Percentiles rank a stretch among this genome's conserved stretches.
Conservation (phyloP, 345 rosid species). For the Viola odorata region DNA sequence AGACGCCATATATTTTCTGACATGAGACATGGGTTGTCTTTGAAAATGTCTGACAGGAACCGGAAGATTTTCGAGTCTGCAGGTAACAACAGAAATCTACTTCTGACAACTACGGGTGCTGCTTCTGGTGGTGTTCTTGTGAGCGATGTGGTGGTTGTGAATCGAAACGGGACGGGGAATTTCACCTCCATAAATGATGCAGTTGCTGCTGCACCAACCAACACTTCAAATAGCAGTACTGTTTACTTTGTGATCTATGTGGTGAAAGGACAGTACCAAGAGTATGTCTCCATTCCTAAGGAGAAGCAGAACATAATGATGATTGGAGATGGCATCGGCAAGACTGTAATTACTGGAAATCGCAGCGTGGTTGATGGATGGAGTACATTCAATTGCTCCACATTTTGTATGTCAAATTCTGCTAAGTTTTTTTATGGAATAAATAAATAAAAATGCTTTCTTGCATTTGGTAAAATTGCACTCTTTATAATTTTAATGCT, state of each 20-base stretch:
- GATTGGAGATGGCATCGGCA: conserved; percentile 28
- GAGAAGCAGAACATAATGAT: conserved; percentile 21
- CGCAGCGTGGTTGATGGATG: conserved; percentile 16
- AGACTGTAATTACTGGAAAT: conserved; percentile 19
- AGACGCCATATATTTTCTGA: conserved; percentile 3
- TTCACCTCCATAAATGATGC: conserved; percentile 44
- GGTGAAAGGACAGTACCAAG: conserved; percentile 17
- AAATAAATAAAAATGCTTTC: no score
- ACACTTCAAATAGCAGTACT: conserved; percentile 1
- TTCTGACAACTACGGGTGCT: background rate
- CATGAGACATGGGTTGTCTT: background rate
- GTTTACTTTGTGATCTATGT: conserved; percentile 24
- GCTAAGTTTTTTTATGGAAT: no score
- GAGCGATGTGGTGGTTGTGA: conserved; percentile 33
- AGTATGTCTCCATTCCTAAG: conserved; percentile 17
- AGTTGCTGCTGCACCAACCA: conserved; percentile 37
- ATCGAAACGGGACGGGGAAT: conserved; percentile 31
- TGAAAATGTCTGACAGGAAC: conserved; percentile 3
- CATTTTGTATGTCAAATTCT: conserved; percentile 18
- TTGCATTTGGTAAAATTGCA: no score
- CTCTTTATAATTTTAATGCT: no score
- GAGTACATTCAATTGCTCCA: conserved; percentile 18
- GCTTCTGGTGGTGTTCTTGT: background rate
- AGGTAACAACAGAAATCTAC: background rate
- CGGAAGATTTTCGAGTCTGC: background rate